Conservation (phyloP, 129 eudicot species). For the Arctium lappa region DNA sequence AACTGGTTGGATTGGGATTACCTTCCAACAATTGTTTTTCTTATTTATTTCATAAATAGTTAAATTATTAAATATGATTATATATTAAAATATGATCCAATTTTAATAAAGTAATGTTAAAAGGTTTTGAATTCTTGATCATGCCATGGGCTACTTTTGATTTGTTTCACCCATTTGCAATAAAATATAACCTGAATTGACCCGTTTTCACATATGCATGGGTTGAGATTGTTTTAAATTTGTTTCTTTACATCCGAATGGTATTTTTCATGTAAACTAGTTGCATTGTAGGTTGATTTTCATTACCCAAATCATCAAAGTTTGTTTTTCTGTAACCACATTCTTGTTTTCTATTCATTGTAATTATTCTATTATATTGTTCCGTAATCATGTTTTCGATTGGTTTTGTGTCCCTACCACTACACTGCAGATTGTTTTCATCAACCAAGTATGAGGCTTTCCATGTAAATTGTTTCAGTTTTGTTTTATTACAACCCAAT, state of each 20-base stretch:
- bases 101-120: not conserved
- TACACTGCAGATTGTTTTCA: not conserved
- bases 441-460: not conserved
- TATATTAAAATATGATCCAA: too few relatives aligned
- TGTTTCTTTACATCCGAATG: not conserved
- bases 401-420: not conserved
- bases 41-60: too few relatives aligned
- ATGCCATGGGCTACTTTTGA: not conserved
- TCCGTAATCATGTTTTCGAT: not conserved
- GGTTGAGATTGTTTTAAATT: not conserved
- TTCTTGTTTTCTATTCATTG: not conserved
- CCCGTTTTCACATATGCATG: not conserved
- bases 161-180: too few relatives aligned
- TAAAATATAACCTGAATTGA: not conserved
- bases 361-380: not conserved
- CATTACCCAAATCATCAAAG: not conserved
- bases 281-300: not conserved
- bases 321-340: not conserved
- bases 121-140: not conserved
- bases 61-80: not conserved
- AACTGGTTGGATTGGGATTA: not conserved
- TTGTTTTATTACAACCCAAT: conserved; percentile 1
- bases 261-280: not conserved
- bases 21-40: not conserved
- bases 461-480: not conserved